Evolutionary conservation across 345 rosid genomes (phyloP).

Genomic region (Syzygium grande): DNA sequence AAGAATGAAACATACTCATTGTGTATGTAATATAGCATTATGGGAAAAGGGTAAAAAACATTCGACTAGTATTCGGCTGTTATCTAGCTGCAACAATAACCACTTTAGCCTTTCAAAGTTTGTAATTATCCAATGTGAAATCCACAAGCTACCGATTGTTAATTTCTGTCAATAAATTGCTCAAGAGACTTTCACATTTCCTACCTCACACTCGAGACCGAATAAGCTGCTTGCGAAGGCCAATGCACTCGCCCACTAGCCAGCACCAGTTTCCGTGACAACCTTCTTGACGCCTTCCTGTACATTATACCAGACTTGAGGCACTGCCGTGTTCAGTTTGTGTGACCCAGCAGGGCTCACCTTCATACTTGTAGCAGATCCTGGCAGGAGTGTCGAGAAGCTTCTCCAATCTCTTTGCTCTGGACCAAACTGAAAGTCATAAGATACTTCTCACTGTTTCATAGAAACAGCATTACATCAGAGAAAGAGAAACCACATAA

Average conservation of each 20-base stretch:
- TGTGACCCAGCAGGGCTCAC: constrained; percentile 99
- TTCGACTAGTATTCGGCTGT: background rate
- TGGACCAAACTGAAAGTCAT: constrained; percentile 11
- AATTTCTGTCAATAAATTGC: background rate
- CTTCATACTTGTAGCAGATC: constrained; percentile 93
- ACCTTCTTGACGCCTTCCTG: constrained; percentile 68
- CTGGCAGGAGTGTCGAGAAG: constrained; percentile 80
- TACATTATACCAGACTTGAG: constrained; percentile 80
- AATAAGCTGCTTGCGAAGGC: constrained; percentile 91
- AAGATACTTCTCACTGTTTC: background rate
- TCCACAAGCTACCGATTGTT: background rate
- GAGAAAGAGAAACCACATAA: background rate
- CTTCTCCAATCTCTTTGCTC: constrained; percentile 97
- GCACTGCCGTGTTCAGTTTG: constrained; percentile 85
- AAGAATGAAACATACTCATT: background rate
- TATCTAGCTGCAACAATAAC: background rate
- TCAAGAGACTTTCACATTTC: background rate
- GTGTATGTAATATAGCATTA: background rate
- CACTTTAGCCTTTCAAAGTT: background rate
- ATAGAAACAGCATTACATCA: background rate
- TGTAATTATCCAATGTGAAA: background rate
- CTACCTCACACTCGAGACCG: constrained; percentile 70
- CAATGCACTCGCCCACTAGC: constrained; percentile 92
- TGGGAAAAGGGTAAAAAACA: background rate
- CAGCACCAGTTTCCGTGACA: constrained; percentile 95